Base-by-base conservation (phyloP, 169 alveolate species). In the Hammondia hammondi region DNA sequence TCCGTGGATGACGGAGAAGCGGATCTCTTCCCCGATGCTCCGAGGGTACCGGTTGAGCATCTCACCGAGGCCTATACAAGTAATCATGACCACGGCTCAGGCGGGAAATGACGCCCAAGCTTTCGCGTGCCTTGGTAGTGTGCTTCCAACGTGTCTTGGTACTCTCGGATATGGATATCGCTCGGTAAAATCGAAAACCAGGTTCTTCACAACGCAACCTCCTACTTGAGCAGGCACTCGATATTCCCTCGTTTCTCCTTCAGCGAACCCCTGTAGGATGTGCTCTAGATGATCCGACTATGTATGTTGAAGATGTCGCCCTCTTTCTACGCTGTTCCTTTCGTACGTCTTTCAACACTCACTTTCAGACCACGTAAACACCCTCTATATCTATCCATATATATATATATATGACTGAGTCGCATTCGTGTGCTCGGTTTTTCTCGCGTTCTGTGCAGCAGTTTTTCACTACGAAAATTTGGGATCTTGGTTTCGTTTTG, bases 51-150 rank as follows among this genome's bases (percentile, higher is more conserved):
- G 0, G 46, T 77, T 4, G 0, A 19, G 45, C 87, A 29, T 3
- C 87, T 77, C 48, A 21, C 87, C 14, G 45, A 77, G 24, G 87
- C 87, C 46, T 77, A 77, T 24, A 21, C 87, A 77, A 17, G 87
- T 77, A 32, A 32, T 19, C 48, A 21, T 9, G 29, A 29, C 2
- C 77, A 21, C 77, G 77, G 77, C 77, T 21, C 21, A 14, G 10
- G n/a, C 77, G 0, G 77, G 32, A 67, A 27, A 67, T 4, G 10
- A 29, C 77, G 27, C 5, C 35, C 0, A 17, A 67, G 32, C 32
- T 67, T 9, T 21, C n/a, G n/a, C 77, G 32, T 6, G 6, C 32
- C 1, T 1, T 39, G 12, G 27, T 77, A 9, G 46, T 17, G 27
- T 24, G 19, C 12, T 77, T n/a, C 32, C 32, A 5, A 6, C 6